These are phyloP conservation scores for Yamadazyma blattariae DNA, from an alignment of 1,139 yeast species.

Conservation along the genomic window DNA sequence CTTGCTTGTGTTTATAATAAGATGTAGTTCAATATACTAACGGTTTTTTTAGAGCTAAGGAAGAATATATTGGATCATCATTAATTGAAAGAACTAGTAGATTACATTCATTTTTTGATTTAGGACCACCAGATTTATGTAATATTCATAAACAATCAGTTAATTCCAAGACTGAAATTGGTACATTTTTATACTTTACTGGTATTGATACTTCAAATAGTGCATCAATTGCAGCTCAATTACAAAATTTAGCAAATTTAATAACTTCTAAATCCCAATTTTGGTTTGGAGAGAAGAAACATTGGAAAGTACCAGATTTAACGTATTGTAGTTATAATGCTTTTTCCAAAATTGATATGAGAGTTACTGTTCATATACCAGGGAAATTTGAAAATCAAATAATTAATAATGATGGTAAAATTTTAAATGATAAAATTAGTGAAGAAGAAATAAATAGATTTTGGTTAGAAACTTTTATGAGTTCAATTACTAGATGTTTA, in stretches of 20 bases:
- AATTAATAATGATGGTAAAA: slow-evolving; percentile 45
- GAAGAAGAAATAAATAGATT: slow-evolving; percentile 35
- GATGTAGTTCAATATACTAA: no score
- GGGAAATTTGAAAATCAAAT: slow-evolving; percentile 52
- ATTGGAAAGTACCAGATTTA: slow-evolving; percentile 76
- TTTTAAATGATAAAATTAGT: slow-evolving; percentile 36
- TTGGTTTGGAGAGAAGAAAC: slow-evolving; percentile 65
- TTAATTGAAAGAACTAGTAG: slow-evolving; percentile 52
- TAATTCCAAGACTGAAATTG: slow-evolving; percentile 43
- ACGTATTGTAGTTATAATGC: slow-evolving; percentile 47
- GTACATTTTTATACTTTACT: slow-evolving; percentile 55
- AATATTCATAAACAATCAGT: slow-evolving; percentile 54
- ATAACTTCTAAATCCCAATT: slow-evolving; percentile 53
- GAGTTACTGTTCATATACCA: slow-evolving; percentile 69
- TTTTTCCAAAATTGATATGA: slow-evolving; percentile 64
- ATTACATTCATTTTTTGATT: slow-evolving; percentile 42
- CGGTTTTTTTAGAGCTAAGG: slow-evolving; percentile 48
- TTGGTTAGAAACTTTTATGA: slow-evolving; percentile 70
- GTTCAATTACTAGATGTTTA: slow-evolving; percentile 65
- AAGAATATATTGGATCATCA: slow-evolving; percentile 49
- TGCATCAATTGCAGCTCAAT: slow-evolving; percentile 67
- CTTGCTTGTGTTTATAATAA: no score
- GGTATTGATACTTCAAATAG: slow-evolving; percentile 58
- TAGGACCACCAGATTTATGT: slow-evolving; percentile 92
- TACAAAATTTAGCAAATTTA: slow-evolving; percentile 73